Base-by-base conservation (phyloP, 768 basidiomycete species). In the Leccinum sublutescens region DNA sequence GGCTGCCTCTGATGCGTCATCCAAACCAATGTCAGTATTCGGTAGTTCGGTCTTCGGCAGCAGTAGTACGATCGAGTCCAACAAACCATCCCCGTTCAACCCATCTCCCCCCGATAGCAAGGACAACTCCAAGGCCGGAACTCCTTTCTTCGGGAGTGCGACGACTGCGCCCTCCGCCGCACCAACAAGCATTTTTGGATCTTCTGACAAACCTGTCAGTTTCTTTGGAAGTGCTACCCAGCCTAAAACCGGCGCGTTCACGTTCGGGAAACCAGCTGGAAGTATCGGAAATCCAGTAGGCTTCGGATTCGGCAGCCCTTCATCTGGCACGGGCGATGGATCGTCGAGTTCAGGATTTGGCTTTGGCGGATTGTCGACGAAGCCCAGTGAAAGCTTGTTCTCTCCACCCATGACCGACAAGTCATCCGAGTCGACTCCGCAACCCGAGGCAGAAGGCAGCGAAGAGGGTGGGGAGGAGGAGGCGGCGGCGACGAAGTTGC, bases 211-310 rank as follows among this genome's bases (percentile, higher is more conserved):
- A 66, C 54, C 69, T 61, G 51, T 54, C 63, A 64, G 64, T 59
- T 34, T 57, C 34, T 77, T 75, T 53, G 72, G 74, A 17, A 66
- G 64, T 23, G 65, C 64, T 49, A 68, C 72, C n/a, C 62, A 61
- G 11, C 62, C 68, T 1, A 74, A 66, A 62, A 54, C 65, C 15
- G 40, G 56, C 12, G 50, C 63, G 2, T 74, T 75, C 54, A 34
- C 63, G 2, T 73, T 76, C 31, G 74, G 72, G 40, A 74, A 68
- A 51, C 62, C 65, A 34, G 74, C 56, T 14, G 84, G 84, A 55
- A 83, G 78, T 63, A 78, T 86, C 19, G 85, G 86, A 1, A 86
- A 85, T 65, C 82, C 86, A 8, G 83, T 86, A 8, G 86, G 86
- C 5, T 87, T 87, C 62, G 78, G 78, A 9, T 88, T 75, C 40